Base-by-base conservation (phyloP, 73 alveolate species). In the Durusdinium trenchii region DNA sequence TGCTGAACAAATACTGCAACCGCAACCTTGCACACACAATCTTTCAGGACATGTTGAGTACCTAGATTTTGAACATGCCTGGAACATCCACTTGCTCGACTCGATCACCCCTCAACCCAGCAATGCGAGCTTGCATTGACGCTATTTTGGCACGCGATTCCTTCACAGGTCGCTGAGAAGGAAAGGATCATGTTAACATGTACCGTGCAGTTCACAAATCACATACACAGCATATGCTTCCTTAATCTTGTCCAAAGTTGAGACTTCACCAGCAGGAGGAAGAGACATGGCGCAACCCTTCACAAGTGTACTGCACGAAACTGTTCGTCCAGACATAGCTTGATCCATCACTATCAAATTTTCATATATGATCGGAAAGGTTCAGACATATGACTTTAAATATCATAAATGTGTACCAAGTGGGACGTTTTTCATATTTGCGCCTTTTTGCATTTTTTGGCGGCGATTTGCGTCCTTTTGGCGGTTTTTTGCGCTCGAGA, bases 401-500 rank as follows among this genome's bases (percentile, higher is more conserved):
- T n/a, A n/a, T n/a, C n/a, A n/a, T n/a, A n/a, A n/a, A n/a, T n/a
- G n/a, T n/a, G n/a, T n/a, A n/a, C n/a, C n/a, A n/a, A n/a, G n/a
- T n/a, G n/a, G n/a, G n/a, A n/a, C 86, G 45, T 20, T 20, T 47
- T 47, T 81, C 6, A 36, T 2, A 81, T 47, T 81, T 81, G 91
- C 71, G 91, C 54, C 91, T 47, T 81, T 81, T 81, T 81, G 91
- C 91, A 12, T 14, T 1, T 0, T 81, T 35, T 81, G 23, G 71
- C 38, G 91, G 46, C 46, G 2, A 81, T 47, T 81, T 81, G 91
- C 91, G 71, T 46, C 35, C n/a, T 9, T 46, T 81, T 81, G 28
- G 91, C 64, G 91, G n/a, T 30, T 7, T 48, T 47, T 81, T 81
- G 91, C 91, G 91, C 91, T 30, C 91, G 91, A 47, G 12, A 16